Conservation (phyloP, 2,329 filamentous ascomycete species). For the Aspergillus sp. region DNA sequence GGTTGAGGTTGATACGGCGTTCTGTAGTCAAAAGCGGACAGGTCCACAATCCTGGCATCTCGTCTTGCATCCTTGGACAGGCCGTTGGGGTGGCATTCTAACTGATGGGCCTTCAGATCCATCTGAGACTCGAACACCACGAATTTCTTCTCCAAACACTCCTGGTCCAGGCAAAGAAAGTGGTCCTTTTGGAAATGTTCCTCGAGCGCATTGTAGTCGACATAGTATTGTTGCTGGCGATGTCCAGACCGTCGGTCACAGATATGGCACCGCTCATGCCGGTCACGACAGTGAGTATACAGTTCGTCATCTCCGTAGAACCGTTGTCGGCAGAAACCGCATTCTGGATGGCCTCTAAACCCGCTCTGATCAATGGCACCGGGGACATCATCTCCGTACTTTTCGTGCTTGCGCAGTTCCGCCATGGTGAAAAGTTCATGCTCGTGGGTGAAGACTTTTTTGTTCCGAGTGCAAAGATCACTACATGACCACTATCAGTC, state of each 20-base stretch:
- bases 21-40: slow-evolving; percentile 75
- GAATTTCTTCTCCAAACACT: slow-evolving; percentile 95
- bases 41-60: slow-evolving; percentile 77
- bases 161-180: slow-evolving; percentile 71
- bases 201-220: slow-evolving; percentile 79
- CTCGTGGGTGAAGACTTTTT: slow-evolving; percentile 97
- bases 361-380: slow-evolving; percentile 87
- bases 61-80: slow-evolving; percentile 74
- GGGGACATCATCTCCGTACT: slow-evolving; percentile 79
- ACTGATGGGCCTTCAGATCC: slow-evolving; percentile 87
- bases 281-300: slow-evolving; percentile 85
- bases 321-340: slow-evolving; percentile 79
- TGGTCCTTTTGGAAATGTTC: slow-evolving; percentile 82
- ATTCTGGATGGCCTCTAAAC: slow-evolving; percentile 91
- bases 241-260: slow-evolving; percentile 63
- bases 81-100: slow-evolving; percentile 70
- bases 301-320: slow-evolving; percentile 97
- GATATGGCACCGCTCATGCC: slow-evolving; percentile 90
- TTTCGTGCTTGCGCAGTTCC: slow-evolving; percentile 80
- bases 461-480: slow-evolving; percentile 84
- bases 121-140: slow-evolving; percentile 93
- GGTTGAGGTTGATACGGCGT: slow-evolving; percentile 57
- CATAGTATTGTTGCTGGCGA: slow-evolving; percentile 78
- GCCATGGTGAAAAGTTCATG: slow-evolving; percentile 81
- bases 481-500: slow-evolving; percentile 29